phyloP scores from a whole-genome alignment of 768 basidiomycete species.

The Tephrocybe sp. region DNA sequence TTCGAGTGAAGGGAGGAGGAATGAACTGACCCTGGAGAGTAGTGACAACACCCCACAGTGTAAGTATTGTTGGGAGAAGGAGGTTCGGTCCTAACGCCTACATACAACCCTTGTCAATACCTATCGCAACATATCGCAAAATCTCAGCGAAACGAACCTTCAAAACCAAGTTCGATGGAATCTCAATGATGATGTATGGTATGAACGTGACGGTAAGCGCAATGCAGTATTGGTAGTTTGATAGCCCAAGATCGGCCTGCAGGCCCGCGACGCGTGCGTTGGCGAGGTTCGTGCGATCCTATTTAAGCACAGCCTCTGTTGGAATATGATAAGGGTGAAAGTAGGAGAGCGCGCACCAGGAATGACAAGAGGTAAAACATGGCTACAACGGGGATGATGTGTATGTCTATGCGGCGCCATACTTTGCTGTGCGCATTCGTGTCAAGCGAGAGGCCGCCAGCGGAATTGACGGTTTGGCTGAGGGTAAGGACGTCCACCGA shows the following conservation, averaged over 20 bases:
- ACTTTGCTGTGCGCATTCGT: neutral
- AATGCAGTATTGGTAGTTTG: slow-evolving; percentile 1
- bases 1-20: too few species aligned
- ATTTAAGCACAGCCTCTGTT: neutral
- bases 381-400: neutral
- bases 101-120: neutral
- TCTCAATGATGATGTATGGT: neutral
- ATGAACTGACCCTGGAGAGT: slow-evolving; percentile 50
- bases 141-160: neutral
- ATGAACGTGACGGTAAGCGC: slow-evolving; percentile 1
- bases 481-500: too few species aligned
- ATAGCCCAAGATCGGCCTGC: neutral
- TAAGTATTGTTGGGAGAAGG: slow-evolving; percentile 49
- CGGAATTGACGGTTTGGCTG: too few species aligned
- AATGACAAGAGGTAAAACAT: neutral
- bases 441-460: too few species aligned
- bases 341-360: neutral
- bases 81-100: slow-evolving; percentile 15
- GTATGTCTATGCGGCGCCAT: neutral
- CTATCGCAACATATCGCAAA: neutral
- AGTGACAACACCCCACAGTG: slow-evolving; percentile 67
- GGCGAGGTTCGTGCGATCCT: slow-evolving; percentile 1
- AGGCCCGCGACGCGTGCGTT: slow-evolving; percentile 2
- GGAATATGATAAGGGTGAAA: neutral
- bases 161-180: neutral